phyloP scores from a whole-genome alignment of 2,329 filamentous ascomycete genomes.

The Colletotrichum navitas region DNA sequence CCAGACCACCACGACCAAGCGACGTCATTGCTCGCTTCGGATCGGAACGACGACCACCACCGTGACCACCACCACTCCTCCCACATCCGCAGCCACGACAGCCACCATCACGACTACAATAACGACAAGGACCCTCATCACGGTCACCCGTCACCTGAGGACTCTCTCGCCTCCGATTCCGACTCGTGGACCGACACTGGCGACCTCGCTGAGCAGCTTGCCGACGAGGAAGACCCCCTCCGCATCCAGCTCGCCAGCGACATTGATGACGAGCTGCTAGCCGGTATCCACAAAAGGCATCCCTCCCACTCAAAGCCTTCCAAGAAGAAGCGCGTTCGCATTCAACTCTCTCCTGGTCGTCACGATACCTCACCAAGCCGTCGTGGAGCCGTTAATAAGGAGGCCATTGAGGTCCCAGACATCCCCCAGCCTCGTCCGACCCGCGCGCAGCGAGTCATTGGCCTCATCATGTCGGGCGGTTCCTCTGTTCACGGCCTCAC shows the following conservation, averaged over 20 bases:
- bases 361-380: slow-evolving; percentile 53
- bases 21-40: slow-evolving; percentile 60
- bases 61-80: slow-evolving; percentile 52
- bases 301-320: slow-evolving; percentile 52
- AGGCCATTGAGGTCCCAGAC: slow-evolving; percentile 86
- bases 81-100: slow-evolving; percentile 51
- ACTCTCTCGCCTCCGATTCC: slow-evolving; percentile 72
- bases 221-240: slow-evolving; percentile 86
- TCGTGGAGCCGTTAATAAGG: slow-evolving; percentile 69
- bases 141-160: slow-evolving; percentile 61
- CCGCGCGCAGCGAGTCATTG: slow-evolving; percentile 77
- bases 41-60: slow-evolving; percentile 52
- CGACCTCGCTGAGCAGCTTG: slow-evolving; percentile 92
- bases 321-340: slow-evolving; percentile 77
- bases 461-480: slow-evolving; percentile 87
- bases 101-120: slow-evolving; percentile 55
- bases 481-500: slow-evolving; percentile 90
- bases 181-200: slow-evolving; percentile 90
- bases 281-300: slow-evolving; percentile 61
- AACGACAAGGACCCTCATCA: slow-evolving; percentile 60
- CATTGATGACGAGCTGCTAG: slow-evolving; percentile 72
- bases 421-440: slow-evolving; percentile 73
- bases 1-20: slow-evolving; percentile 55
- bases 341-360: slow-evolving; percentile 64
- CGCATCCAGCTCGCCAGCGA: slow-evolving; percentile 76